Evolutionary conservation across 352 stramenopile species (phyloP).

Genomic region (Globisporangium abappressorium): DNA sequence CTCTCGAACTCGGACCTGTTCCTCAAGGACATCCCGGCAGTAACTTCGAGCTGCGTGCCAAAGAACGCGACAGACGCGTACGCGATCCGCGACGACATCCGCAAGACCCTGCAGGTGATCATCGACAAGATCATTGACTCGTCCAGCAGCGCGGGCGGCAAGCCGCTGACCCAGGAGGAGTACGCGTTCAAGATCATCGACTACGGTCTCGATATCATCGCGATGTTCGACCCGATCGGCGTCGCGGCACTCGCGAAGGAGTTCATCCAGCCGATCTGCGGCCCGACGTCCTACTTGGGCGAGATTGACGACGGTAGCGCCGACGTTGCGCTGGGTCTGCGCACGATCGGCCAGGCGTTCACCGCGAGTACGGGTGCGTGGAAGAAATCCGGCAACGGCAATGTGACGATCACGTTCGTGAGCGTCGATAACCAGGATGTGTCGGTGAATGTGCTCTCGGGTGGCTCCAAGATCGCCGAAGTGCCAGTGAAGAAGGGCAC

Average conservation of each 20-base stretch:
- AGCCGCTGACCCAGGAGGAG: no score
- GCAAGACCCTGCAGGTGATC: slow-evolving; percentile 53
- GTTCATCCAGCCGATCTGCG: slow-evolving; percentile 60
- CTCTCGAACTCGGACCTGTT: no score
- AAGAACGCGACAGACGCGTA: slow-evolving; percentile 23
- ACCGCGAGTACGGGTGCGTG: slow-evolving; percentile 34
- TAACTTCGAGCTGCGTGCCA: slow-evolving; percentile 24
- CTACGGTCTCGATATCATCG: slow-evolving; percentile 35
- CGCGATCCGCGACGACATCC: slow-evolving; percentile 36
- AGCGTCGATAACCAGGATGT: slow-evolving; percentile 40
- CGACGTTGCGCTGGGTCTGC: slow-evolving; percentile 39
- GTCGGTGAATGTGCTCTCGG: slow-evolving; percentile 39
- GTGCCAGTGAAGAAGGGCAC: slow-evolving; percentile 32
- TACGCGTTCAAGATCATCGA: no score
- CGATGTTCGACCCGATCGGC: slow-evolving; percentile 49
- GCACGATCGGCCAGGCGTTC: slow-evolving; percentile 40
- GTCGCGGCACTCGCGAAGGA: slow-evolving; percentile 43
- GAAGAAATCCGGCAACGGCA: not conserved
- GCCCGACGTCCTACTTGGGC: slow-evolving; percentile 47
- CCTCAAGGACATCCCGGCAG: slow-evolving; percentile 22
- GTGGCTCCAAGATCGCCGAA: slow-evolving; percentile 29
- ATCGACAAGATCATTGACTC: slow-evolving; percentile 52
- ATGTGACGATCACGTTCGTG: slow-evolving; percentile 25
- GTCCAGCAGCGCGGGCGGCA: not conserved
- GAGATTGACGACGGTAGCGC: slow-evolving; percentile 54